Conservation (phyloP, 345 rosid genomes). For the Gossypium stocksii region DNA sequence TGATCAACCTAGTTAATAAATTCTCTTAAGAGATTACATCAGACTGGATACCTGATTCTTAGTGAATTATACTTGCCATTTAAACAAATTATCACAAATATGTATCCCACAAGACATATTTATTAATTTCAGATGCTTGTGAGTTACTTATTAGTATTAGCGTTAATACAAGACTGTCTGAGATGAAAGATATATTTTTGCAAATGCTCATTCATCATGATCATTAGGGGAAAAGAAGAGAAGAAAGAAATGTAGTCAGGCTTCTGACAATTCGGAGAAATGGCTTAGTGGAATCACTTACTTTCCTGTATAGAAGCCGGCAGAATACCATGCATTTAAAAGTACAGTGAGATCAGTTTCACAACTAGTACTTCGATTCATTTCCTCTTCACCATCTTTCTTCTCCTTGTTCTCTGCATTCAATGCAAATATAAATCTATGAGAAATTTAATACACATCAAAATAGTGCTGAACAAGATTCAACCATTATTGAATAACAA, state of each 20-base stretch:
- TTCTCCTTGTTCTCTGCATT: slow-evolving; percentile 27
- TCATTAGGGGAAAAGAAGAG: background rate
- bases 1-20: background rate
- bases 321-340: slow-evolving; percentile 62
- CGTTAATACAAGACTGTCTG: background rate
- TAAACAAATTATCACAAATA: background rate
- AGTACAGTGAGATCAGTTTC: slow-evolving; percentile 48
- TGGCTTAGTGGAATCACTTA: slow-evolving; percentile 24
- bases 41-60: background rate
- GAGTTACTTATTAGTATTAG: background rate
- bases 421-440: background rate
- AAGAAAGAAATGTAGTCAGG: background rate
- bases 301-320: slow-evolving; percentile 65
- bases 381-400: slow-evolving; percentile 31
- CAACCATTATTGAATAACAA: background rate
- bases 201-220: background rate
- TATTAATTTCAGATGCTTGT: background rate
- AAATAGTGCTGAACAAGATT: background rate
- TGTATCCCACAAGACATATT: background rate
- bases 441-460: background rate
- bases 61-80: background rate
- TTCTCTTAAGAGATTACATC: background rate
- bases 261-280: background rate
- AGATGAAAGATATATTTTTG: background rate
- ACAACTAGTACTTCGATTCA: slow-evolving; percentile 20